phyloP scores from a whole-genome alignment of 2,329 filamentous ascomycete genomes.

The Fusarium sp. region DNA sequence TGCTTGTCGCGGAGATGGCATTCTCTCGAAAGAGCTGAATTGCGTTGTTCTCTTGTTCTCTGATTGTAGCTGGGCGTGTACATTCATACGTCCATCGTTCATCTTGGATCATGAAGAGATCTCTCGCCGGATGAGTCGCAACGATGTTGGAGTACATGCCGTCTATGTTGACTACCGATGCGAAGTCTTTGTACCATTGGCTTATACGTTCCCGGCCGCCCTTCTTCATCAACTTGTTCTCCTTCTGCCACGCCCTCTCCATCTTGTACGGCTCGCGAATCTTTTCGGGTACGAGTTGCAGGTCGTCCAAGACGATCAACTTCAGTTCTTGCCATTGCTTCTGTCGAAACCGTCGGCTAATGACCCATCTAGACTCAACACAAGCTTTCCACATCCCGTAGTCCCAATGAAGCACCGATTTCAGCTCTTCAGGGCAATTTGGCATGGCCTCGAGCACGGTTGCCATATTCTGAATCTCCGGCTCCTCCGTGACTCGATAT shows the following conservation, averaged over 20 bases:
- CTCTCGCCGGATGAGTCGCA: background rate
- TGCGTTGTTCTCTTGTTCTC: background rate
- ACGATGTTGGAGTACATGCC: background rate
- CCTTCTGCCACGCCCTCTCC: background rate
- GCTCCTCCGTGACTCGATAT: background rate
- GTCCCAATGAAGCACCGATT: background rate
- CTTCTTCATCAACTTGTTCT: background rate
- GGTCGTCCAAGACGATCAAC: background rate
- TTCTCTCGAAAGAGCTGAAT: background rate
- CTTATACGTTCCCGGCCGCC: fast-evolving
- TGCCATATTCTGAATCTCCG: too few relatives aligned
- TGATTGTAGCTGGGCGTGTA: too few relatives aligned
- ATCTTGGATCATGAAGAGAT: background rate
- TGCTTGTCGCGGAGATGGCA: background rate
- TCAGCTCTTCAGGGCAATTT: background rate
- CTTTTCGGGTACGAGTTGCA: fast-evolving
- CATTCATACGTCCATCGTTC: background rate
- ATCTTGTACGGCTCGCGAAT: background rate
- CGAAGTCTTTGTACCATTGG: background rate
- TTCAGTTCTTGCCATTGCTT: background rate
- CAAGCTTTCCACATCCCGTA: background rate
- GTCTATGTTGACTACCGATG: background rate
- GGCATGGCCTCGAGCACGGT: background rate
- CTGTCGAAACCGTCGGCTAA: background rate
- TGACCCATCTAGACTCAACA: background rate